Conservation (phyloP, 768 basidiomycete genomes). For the Mycena galopus region DNA sequence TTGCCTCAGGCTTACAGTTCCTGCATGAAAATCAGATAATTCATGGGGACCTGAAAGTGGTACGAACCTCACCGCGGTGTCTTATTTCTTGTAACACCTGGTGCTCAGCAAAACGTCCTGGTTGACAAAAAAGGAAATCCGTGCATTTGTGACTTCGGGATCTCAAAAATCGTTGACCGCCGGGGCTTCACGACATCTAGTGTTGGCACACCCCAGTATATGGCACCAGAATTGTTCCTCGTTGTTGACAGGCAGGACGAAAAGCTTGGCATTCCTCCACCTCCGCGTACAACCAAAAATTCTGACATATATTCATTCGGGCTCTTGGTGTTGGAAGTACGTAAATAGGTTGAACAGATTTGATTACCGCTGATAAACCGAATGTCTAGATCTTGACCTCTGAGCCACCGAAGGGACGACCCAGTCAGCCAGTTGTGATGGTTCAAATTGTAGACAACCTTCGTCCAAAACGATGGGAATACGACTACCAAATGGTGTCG, state of each 20-base stretch:
- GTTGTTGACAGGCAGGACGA: neutral
- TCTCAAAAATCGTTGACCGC: neutral
- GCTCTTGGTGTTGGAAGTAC: neutral
- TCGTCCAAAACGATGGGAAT: neutral
- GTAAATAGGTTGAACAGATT: neutral
- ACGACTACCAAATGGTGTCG: neutral
- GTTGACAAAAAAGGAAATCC: neutral
- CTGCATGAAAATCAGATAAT: neutral
- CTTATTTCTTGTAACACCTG: neutral
- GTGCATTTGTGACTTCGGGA: neutral
- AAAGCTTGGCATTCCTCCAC: neutral
- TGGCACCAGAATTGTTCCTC: neutral
- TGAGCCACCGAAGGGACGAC: neutral
- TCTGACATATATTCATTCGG: neutral
- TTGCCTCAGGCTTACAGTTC: neutral
- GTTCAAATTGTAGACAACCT: neutral
- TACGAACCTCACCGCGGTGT: neutral
- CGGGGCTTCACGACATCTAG: too few species aligned
- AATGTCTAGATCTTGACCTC: neutral
- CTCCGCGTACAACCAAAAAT: neutral
- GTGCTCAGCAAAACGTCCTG: neutral
- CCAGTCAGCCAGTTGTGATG: neutral
- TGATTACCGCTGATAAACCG: neutral
- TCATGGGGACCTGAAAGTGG: neutral
- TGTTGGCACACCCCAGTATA: too few species aligned